Evolutionary conservation across 73 alveolate genomes (phyloP).

Genomic region (Stentor coeruleus): DNA sequence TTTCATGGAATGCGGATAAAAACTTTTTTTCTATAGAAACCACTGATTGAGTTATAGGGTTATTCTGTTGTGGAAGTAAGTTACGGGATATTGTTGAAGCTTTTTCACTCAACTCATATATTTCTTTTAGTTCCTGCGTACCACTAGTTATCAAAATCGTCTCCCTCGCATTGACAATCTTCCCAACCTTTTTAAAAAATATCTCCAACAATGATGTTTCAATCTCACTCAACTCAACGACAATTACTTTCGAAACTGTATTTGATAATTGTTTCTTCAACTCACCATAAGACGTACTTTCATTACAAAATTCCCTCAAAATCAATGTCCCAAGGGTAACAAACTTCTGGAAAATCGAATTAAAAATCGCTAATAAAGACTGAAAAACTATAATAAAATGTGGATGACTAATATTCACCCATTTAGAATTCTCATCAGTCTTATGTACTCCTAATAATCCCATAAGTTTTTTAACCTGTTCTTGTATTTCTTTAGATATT

Average conservation of each 20-base stretch:
- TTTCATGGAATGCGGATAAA: slow-evolving; percentile 1
- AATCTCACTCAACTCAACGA: neutral
- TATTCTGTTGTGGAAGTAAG: neutral
- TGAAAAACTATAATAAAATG: slow-evolving; percentile 12
- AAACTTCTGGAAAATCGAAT: neutral
- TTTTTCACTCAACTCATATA: slow-evolving; percentile 2
- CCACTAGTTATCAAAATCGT: neutral
- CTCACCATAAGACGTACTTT: neutral
- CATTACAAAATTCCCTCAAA: neutral
- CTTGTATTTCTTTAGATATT: neutral
- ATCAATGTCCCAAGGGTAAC: slow-evolving; percentile 1
- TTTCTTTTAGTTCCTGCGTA: neutral
- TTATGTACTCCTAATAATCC: neutral
- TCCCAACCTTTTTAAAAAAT: neutral
- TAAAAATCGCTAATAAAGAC: neutral
- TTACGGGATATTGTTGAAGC: neutral
- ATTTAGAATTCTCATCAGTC: slow-evolving; percentile 16
- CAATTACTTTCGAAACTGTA: neutral
- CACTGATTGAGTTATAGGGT: neutral
- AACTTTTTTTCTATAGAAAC: neutral
- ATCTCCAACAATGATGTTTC: neutral
- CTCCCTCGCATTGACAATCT: neutral
- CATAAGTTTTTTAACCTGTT: neutral
- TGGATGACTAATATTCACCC: slow-evolving; percentile 25
- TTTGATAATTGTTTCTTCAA: neutral